Evolutionary conservation across 805 yeast species (phyloP).

Genomic region (Alloascoidea hylecoeti): DNA sequence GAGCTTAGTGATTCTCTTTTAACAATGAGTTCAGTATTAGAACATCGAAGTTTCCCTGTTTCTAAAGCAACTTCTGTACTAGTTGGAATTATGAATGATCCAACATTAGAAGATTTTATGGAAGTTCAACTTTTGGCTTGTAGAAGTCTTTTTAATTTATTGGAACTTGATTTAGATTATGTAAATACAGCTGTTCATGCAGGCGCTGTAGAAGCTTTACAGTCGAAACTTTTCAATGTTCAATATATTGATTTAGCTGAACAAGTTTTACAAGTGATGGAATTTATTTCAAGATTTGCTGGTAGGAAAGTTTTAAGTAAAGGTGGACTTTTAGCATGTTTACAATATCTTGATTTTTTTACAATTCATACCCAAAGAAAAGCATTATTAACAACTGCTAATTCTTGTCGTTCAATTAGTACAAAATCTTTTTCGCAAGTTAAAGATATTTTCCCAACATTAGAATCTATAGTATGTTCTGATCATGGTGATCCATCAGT

Average conservation of each 20-base stretch:
- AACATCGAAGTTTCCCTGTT: constrained; percentile 53
- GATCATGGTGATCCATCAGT: constrained; percentile 43
- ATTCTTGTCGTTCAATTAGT: constrained; percentile 40
- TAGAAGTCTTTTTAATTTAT: constrained; percentile 66
- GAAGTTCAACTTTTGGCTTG: constrained; percentile 79
- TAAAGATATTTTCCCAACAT: constrained; percentile 40
- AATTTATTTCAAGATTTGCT: constrained; percentile 43
- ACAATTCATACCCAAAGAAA: constrained; percentile 82
- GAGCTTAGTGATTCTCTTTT: constrained; percentile 50
- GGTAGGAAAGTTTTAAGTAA: constrained; percentile 37
- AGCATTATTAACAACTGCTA: constrained; percentile 59
- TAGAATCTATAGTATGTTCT: constrained; percentile 38
- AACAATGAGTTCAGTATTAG: constrained; percentile 52
- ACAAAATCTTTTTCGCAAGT: constrained; percentile 19
- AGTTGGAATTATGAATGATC: constrained; percentile 42
- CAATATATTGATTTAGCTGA: constrained; percentile 86
- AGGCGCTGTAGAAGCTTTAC: constrained; percentile 53
- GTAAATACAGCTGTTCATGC: constrained; percentile 46
- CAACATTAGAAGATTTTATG: constrained; percentile 42
- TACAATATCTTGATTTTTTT: constrained; percentile 74
- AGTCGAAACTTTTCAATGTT: constrained; percentile 55
- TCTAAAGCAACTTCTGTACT: constrained; percentile 38
- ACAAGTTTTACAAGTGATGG: constrained; percentile 70
- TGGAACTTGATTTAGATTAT: constrained; percentile 61
- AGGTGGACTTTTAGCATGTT: constrained; percentile 49